Evolutionary conservation across 2,329 filamentous ascomycete genomes (phyloP), one percentile per base, ranked within the genome.

Genomic region (Aureobasidium sp.): DNA sequence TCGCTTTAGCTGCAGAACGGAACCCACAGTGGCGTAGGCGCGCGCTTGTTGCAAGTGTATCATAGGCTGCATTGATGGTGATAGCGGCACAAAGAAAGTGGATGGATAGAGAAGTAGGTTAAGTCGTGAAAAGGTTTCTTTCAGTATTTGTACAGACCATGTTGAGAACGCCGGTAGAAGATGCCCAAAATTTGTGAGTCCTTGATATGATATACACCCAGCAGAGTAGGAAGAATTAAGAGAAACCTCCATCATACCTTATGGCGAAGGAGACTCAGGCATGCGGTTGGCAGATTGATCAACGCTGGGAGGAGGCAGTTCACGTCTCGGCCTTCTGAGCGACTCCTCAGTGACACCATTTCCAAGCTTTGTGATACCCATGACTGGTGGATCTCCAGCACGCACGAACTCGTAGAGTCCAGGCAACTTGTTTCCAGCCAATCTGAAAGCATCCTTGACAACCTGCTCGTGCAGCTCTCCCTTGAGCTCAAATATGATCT

Each of bases 391-490:
- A 69, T 97, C 94, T 8, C 91, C 91, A 77, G 90, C 97, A 80
- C 87, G 91, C 37, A 97, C 91, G 72, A 97, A 96, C 72, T 97
- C 91, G 79, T 91, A 99, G 72, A 88, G 81, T 91, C 90, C 91
- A 56, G 94, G 94, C 75, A 99, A 79, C 80, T 99, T 99, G 77
- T 95, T 91, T 46, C 90, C 94, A 17, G 94, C 94, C 73, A 99
- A 78, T 66, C 94, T 84, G 78, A 99, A 96, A 36, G 94, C 94
- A 79, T 99, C 94, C 68, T 87, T 85, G 26, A 90, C 92, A 67
- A 99, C 86, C 78, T 96, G 90, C 80, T 99, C 94, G 83, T 99
- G 94, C 66, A 97, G 73, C 69, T 91, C 85, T 50, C 94, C 94
- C 76, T 91, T 91, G 68, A 99, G 78, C 77, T 99, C 94, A 68